phyloP scores from a whole-genome alignment of 805 yeast genomes.

The Suhomyces prunicola region DNA sequence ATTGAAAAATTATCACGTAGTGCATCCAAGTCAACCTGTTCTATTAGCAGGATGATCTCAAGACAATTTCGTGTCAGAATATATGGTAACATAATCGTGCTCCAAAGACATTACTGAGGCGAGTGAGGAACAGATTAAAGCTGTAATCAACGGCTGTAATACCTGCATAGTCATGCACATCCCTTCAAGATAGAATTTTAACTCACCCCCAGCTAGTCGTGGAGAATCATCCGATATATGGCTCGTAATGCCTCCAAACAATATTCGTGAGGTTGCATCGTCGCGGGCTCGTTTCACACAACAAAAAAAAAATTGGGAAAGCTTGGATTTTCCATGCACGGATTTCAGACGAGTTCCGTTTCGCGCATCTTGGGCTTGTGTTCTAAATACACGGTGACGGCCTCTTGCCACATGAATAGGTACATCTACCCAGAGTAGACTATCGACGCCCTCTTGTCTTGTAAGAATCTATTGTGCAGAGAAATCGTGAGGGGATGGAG shows the following conservation, averaged over 20 bases:
- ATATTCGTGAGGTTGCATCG: neutral
- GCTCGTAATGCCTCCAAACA: no score
- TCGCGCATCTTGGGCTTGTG: no score
- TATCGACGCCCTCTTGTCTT: neutral
- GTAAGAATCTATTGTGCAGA: neutral
- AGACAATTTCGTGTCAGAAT: neutral
- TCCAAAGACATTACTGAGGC: neutral
- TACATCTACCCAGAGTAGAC: neutral
- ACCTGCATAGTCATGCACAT: neutral
- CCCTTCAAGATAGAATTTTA: neutral
- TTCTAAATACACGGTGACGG: no score
- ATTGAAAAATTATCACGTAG: no score
- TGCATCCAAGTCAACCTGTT: no score
- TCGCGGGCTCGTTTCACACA: neutral
- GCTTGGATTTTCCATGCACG: neutral
- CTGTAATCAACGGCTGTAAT: neutral
- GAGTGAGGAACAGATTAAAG: neutral
- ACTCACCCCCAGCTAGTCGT: neutral
- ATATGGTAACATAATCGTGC: neutral
- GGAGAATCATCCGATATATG: neutral
- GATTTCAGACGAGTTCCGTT: neutral
- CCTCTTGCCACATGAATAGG: neutral
- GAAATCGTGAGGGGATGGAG: neutral
- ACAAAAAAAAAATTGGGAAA: neutral
- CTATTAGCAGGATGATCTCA: no score